Conservation (phyloP, 1,139 yeast genomes). For the Geotrichum phurueaensis region DNA sequence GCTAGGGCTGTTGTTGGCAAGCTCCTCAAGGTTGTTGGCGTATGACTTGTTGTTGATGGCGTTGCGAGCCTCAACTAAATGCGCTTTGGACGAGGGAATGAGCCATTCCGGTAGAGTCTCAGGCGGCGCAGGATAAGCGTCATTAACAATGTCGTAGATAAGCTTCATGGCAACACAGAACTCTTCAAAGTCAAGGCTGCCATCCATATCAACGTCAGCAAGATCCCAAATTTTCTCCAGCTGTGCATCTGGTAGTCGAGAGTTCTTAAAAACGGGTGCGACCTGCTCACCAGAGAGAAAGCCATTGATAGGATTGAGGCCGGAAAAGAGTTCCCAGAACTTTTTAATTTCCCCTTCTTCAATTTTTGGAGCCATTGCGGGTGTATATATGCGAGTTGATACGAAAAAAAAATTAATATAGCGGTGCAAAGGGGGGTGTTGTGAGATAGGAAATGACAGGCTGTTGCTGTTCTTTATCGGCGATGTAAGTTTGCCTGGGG, state of each 20-base stretch:
- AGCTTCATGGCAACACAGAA: slow-evolving; percentile 96
- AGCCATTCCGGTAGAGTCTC: slow-evolving; percentile 79
- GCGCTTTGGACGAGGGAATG: slow-evolving; percentile 81
- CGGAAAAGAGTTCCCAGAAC: slow-evolving; percentile 95
- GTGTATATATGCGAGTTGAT: neutral
- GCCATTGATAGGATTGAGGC: slow-evolving; percentile 73
- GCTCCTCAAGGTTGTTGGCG: slow-evolving; percentile 16
- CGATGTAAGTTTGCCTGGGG: neutral
- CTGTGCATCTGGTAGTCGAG: slow-evolving; percentile 69
- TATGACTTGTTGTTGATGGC: slow-evolving; percentile 42
- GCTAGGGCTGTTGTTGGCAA: slow-evolving; percentile 2
- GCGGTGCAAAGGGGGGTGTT: neutral
- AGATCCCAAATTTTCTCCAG: slow-evolving; percentile 83
- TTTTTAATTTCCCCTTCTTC: slow-evolving; percentile 94
- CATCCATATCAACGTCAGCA: slow-evolving; percentile 90
- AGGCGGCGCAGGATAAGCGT: slow-evolving; percentile 60
- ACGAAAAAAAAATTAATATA: too few relatives aligned
- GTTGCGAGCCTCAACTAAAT: slow-evolving; percentile 71
- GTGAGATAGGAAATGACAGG: neutral
- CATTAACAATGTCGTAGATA: slow-evolving; percentile 84
- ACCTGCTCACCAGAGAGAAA: slow-evolving; percentile 81
- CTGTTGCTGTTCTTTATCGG: neutral
- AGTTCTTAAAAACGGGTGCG: slow-evolving; percentile 79
- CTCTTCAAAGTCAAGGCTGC: slow-evolving; percentile 89
- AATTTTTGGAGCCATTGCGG: slow-evolving; percentile 40